A percentile compares a stretch with the other conserved stretches of the same genome.
phyloP scores from a whole-genome alignment of 148 eudicot genomes.

The Camellia granthamiana region DNA sequence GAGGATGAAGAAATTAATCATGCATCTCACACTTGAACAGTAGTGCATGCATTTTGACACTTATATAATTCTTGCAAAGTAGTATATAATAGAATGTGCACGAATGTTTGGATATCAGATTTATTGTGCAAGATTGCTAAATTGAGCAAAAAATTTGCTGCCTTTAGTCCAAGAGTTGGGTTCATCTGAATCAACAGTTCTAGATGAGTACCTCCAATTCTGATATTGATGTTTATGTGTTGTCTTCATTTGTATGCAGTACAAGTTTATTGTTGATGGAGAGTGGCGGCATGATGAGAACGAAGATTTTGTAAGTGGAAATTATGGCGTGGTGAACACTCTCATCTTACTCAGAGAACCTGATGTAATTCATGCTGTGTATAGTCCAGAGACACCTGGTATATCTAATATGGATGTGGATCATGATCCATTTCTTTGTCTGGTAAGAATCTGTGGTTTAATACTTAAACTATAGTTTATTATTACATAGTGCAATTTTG shows the following conservation, averaged over 20 bases:
- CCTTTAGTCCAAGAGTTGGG: neutral
- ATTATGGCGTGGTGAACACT: slow-evolving; percentile 69
- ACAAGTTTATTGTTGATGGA: slow-evolving; percentile 78
- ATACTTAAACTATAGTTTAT: neutral
- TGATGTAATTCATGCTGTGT: slow-evolving; percentile 38
- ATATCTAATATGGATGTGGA: slow-evolving; percentile 81
- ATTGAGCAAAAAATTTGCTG: neutral
- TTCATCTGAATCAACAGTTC: neutral
- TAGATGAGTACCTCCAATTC: neutral
- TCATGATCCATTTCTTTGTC: slow-evolving; percentile 39
- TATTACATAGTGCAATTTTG: neutral
- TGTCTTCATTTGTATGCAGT: slow-evolving; percentile 44
- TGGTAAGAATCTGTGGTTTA: slow-evolving; percentile 27
- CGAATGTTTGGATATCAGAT: neutral
- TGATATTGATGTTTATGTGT: slow-evolving; percentile 1
- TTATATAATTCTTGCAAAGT: neutral
- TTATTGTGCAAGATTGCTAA: neutral
- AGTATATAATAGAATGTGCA: neutral
- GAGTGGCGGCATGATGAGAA: slow-evolving; percentile 80
- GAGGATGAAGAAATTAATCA: neutral
- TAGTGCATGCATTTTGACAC: neutral
- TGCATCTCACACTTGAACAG: neutral
- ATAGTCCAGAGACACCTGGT: slow-evolving; percentile 47
- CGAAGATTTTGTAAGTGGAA: slow-evolving; percentile 53
- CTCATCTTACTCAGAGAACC: slow-evolving; percentile 45